phyloP scores from a whole-genome alignment of 2,329 filamentous ascomycete genomes.

The Epichloe coenophiala region DNA sequence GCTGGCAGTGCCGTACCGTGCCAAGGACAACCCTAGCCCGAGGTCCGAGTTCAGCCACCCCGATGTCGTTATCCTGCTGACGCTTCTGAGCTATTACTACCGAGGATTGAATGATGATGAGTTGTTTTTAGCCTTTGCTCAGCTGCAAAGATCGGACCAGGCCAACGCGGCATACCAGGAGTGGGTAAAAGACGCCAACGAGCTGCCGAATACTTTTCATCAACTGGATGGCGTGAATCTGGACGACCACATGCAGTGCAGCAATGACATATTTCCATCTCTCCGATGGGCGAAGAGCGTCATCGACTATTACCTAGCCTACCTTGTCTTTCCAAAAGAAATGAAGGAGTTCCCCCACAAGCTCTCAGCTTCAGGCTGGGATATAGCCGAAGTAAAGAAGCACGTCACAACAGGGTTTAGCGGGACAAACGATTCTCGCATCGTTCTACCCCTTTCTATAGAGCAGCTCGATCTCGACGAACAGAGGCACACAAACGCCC shows the following conservation, averaged over 20 bases:
- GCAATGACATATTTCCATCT: constrained; percentile 33
- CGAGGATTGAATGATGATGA: constrained; percentile 38
- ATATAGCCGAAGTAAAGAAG: constrained; percentile 35
- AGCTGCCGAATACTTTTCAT: constrained; percentile 23
- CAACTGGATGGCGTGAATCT: constrained; percentile 42
- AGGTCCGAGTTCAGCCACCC: constrained; percentile 50
- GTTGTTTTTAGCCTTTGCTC: constrained; percentile 30
- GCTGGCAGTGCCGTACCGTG: constrained; percentile 45
- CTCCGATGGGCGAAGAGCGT: constrained; percentile 37
- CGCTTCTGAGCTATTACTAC: constrained; percentile 43
- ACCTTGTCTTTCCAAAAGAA: constrained; percentile 46
- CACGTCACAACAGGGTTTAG: constrained; percentile 52
- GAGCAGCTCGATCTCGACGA: constrained; percentile 38
- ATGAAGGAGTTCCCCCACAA: constrained; percentile 51
- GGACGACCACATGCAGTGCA: constrained; percentile 36
- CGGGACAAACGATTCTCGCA: constrained; percentile 51
- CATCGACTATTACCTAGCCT: constrained; percentile 50
- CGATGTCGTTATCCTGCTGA: constrained; percentile 42
- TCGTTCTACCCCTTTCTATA: constrained; percentile 43
- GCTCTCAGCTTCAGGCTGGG: constrained; percentile 54
- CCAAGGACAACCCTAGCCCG: constrained; percentile 42
- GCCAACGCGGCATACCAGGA: constrained; percentile 33
- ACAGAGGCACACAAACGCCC: constrained; percentile 52
- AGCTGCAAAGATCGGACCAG: constrained; percentile 38
- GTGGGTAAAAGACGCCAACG: constrained; percentile 28